A percentile compares a stretch with the other conserved stretches of the same genome.
phyloP scores from a whole-genome alignment of 1,284 basidiomycete species.

The Afroboletus lepidellus region DNA sequence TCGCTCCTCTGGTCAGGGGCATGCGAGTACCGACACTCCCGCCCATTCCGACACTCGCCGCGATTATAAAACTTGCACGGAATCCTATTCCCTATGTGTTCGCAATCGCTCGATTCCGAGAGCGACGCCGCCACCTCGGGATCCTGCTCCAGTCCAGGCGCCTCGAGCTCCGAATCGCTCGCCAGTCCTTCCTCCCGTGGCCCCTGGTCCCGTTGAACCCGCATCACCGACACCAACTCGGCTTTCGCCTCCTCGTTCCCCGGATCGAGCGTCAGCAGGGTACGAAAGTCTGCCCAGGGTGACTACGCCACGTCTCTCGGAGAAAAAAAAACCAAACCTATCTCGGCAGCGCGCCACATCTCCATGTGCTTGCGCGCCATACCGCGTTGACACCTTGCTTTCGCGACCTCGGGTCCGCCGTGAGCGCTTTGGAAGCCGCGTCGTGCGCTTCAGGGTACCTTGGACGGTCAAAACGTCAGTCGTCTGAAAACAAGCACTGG shows the following conservation, averaged over 20 bases:
- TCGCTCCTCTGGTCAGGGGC: slow-evolving; percentile 52
- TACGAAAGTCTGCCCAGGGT: slow-evolving; percentile 16
- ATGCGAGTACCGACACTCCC: slow-evolving; percentile 45
- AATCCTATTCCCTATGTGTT: slow-evolving; percentile 47
- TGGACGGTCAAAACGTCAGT: not conserved
- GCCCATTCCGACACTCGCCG: slow-evolving; percentile 42
- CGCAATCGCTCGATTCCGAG: slow-evolving; percentile 49
- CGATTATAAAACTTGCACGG: slow-evolving; percentile 55
- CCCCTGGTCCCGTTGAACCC: too few species aligned
- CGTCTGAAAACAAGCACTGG: not conserved
- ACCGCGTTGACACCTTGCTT: slow-evolving; percentile 21
- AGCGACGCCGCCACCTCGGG: slow-evolving; percentile 24
- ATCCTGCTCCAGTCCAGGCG: slow-evolving; percentile 37
- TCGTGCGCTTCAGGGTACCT: slow-evolving; percentile 19
- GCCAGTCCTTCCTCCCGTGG: not conserved
- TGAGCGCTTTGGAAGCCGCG: slow-evolving; percentile 14
- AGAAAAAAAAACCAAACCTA: slow-evolving; percentile 4
- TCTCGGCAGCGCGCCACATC: slow-evolving; percentile 13
- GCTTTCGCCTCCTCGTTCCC: slow-evolving; percentile 5
- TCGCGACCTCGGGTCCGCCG: slow-evolving; percentile 15
- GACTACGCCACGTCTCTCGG: too few species aligned
- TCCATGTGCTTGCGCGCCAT: slow-evolving; percentile 21
- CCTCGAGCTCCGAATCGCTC: slow-evolving; percentile 34
- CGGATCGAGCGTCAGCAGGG: slow-evolving; percentile 11
- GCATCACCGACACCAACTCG: slow-evolving; percentile 3